Evolutionary conservation across 352 stramenopile species (phyloP).

Genomic region (Phytopythium vexans): DNA sequence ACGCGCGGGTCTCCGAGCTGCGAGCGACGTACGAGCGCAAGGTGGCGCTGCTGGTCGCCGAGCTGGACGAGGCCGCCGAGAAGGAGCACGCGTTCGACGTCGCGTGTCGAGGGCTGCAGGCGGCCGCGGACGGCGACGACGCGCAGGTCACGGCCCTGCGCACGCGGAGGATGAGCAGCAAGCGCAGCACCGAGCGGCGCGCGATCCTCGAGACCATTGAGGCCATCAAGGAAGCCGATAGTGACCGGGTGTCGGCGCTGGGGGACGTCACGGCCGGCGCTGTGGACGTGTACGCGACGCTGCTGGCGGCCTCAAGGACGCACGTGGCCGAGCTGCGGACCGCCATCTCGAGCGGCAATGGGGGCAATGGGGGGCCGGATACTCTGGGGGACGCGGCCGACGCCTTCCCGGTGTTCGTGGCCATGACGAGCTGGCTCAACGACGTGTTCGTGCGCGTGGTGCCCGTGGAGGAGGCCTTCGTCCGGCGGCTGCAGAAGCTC

Average conservation of each 20-base stretch:
- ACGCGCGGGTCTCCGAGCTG: constrained; percentile 30
- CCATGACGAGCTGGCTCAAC: constrained; percentile 42
- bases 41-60: constrained; percentile 32
- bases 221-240: constrained; percentile 30
- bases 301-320: constrained; percentile 9
- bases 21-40: constrained; percentile 32
- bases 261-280: constrained; percentile 13
- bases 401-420: constrained; percentile 16
- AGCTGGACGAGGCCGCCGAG: constrained; percentile 40
- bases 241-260: constrained; percentile 25
- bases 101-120: constrained; percentile 8
- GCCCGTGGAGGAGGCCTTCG: constrained; percentile 26
- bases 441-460: constrained; percentile 34
- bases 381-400: constrained; percentile 6
- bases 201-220: constrained; percentile 31
- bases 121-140: background rate
- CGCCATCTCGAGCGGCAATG: background rate
- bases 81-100: constrained; percentile 37
- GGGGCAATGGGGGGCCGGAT: background rate
- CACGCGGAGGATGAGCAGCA: constrained; percentile 13
- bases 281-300: constrained; percentile 18
- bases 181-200: constrained; percentile 21
- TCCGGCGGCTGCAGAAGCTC: constrained; percentile 29
- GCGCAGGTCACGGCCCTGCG: constrained; percentile 1
- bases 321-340: constrained; percentile 12